These are phyloP conservation scores for Vigna reflexopilosa DNA, from an alignment of 306 rosid species.

Conservation along the genomic window DNA sequence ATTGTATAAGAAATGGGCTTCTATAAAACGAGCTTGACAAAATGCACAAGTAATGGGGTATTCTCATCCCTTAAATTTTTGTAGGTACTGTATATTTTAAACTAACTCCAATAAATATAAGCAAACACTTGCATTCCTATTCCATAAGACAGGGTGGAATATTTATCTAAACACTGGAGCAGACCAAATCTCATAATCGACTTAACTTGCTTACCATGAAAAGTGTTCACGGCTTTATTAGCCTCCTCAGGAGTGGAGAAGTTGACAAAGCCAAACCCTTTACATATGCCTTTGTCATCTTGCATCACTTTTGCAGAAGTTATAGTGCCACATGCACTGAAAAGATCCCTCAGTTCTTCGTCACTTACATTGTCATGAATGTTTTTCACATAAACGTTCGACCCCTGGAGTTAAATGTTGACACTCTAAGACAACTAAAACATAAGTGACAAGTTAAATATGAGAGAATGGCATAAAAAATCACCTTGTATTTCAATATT, in stretches of 20 bases:
- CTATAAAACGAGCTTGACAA: constrained; percentile 20
- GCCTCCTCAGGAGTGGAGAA: constrained; percentile 92
- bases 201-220: constrained; percentile 70
- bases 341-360: constrained; percentile 68
- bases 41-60: neutral
- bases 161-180: constrained; percentile 8
- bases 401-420: constrained; percentile 60
- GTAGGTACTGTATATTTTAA: constrained; percentile 8
- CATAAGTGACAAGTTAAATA: neutral
- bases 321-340: constrained; percentile 76
- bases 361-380: constrained; percentile 74
- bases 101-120: constrained; percentile 30
- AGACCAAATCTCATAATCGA: constrained; percentile 10
- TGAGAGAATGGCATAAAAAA: constrained; percentile 24
- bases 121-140: constrained; percentile 34
- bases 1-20: neutral
- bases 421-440: constrained; percentile 33
- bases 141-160: constrained; percentile 19
- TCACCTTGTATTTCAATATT: constrained; percentile 67
- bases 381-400: constrained; percentile 90
- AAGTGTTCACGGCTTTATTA: constrained; percentile 76
- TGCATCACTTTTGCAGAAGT: constrained; percentile 88
- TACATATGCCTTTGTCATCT: constrained; percentile 78
- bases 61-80: neutral
- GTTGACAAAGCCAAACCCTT: constrained; percentile 92